These are phyloP conservation scores for Sonneratia caseolaris DNA, from an alignment of 345 rosid genomes.

Conservation along the genomic window DNA sequence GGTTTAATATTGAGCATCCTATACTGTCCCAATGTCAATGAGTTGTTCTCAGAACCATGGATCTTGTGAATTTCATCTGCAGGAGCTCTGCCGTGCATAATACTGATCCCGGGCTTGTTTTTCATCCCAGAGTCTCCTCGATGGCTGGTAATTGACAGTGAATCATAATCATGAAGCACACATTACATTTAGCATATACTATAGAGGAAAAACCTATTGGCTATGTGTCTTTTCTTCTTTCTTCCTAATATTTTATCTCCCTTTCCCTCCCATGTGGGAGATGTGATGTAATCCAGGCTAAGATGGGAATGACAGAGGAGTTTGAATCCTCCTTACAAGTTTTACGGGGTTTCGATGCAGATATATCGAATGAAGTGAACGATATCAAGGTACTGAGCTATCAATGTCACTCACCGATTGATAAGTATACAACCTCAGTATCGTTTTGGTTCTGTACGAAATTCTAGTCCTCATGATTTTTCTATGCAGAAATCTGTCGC, in stretches of 20 bases:
- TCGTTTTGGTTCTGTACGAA: background rate
- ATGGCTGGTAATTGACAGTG: constrained; percentile 42
- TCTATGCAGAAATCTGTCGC: constrained; percentile 59
- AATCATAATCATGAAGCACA: no score
- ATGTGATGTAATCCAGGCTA: constrained; percentile 43
- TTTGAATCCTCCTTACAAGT: constrained; percentile 93
- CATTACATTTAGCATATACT: no score
- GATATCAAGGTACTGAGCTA: constrained; percentile 75
- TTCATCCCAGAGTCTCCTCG: constrained; percentile 81
- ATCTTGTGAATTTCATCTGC: constrained; percentile 16
- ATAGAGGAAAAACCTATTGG: no score
- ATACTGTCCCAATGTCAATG: no score
- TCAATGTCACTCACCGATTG: background rate
- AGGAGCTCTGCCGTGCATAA: constrained; percentile 54
- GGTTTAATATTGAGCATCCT: no score
- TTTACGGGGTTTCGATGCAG: constrained; percentile 90
- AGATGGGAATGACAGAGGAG: constrained; percentile 92
- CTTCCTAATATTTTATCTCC: background rate
- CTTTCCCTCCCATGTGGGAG: constrained; percentile 7
- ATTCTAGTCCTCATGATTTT: background rate
- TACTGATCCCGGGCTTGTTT: constrained; percentile 66
- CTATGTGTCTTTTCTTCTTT: no score
- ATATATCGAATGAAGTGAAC: constrained; percentile 70
- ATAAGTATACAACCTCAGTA: background rate
- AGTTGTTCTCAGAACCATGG: background rate